These are phyloP conservation scores for Suillus bovinus DNA, from an alignment of 768 basidiomycete genomes.

Conservation along the genomic window DNA sequence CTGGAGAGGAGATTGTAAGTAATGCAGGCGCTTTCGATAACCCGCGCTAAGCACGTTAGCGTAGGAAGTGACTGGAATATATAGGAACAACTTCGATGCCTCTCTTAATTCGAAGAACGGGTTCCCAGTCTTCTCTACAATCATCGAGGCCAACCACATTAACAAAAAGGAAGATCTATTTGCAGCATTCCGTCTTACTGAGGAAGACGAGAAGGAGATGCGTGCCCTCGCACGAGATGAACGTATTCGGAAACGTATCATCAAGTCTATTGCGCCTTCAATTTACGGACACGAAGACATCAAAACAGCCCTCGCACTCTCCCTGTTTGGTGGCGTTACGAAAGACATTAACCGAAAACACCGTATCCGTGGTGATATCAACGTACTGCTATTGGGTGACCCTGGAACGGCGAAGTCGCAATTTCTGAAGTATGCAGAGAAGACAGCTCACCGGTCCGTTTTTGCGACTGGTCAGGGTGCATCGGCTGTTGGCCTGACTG, in stretches of 20 bases:
- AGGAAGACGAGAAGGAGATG: slow-evolving; percentile 95
- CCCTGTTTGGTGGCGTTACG: slow-evolving; percentile 89
- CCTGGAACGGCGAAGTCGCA: slow-evolving; percentile 99
- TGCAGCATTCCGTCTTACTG: slow-evolving; percentile 95
- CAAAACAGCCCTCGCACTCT: slow-evolving; percentile 95
- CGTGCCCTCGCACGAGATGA: slow-evolving; percentile 85
- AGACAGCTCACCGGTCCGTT: slow-evolving; percentile 96
- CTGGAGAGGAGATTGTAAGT: slow-evolving; percentile 95
- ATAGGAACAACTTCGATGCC: slow-evolving; percentile 98
- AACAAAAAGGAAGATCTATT: slow-evolving; percentile 99
- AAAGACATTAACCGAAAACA: slow-evolving; percentile 98
- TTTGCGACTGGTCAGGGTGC: slow-evolving; percentile 99
- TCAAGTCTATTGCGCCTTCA: slow-evolving; percentile 98
- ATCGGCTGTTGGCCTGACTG: slow-evolving; percentile 96
- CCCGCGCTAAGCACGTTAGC: slow-evolving; percentile 13
- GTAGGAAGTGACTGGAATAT: slow-evolving; percentile 96
- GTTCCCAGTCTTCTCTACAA: slow-evolving; percentile 98
- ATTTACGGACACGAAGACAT: slow-evolving; percentile 99
- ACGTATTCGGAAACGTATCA: slow-evolving; percentile 93
- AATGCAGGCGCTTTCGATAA: slow-evolving; percentile 10
- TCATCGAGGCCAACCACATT: slow-evolving; percentile 97
- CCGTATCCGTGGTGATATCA: slow-evolving; percentile 96
- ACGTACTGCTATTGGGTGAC: slow-evolving; percentile 93
- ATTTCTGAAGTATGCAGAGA: slow-evolving; percentile 98
- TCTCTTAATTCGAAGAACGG: slow-evolving; percentile 98